A percentile compares a stretch with the other conserved stretches of the same genome.
phyloP scores from a whole-genome alignment of 192 early-diverging fungal species.

The Cetraspora pellucida region DNA sequence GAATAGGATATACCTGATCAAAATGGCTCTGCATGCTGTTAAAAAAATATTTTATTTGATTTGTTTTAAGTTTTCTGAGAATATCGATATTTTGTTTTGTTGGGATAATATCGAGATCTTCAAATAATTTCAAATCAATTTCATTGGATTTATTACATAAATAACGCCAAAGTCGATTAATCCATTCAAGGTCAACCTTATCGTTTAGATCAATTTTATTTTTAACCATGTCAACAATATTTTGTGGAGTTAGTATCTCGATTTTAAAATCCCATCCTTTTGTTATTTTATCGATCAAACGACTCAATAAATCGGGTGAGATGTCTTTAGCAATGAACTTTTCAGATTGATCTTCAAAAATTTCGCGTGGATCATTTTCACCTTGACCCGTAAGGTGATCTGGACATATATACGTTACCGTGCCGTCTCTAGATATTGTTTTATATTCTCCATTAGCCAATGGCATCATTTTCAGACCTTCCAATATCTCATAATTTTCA shows the following conservation, averaged over 20 bases:
- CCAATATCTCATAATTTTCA: neutral
- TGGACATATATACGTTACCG: neutral
- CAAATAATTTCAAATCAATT: neutral
- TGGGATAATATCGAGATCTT: neutral
- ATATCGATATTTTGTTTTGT: neutral
- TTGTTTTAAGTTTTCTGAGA: conserved; percentile 1
- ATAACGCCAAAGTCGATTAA: neutral
- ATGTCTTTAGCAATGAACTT: neutral
- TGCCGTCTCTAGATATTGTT: neutral
- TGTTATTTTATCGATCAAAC: neutral
- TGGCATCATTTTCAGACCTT: neutral
- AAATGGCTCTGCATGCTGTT: neutral
- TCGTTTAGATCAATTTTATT: neutral
- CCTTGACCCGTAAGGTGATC: too few relatives aligned
- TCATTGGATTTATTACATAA: neutral
- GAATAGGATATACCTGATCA: neutral
- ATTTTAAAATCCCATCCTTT: neutral
- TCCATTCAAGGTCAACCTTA: neutral
- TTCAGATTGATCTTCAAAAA: neutral
- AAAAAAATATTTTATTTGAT: neutral
- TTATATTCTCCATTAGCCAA: neutral
- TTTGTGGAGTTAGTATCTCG: neutral
- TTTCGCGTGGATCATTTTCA: neutral
- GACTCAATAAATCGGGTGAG: neutral
- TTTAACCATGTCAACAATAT: neutral